Evolutionary conservation across 352 stramenopile genomes (phyloP).

Genomic region (Paralagenidium karlingii): DNA sequence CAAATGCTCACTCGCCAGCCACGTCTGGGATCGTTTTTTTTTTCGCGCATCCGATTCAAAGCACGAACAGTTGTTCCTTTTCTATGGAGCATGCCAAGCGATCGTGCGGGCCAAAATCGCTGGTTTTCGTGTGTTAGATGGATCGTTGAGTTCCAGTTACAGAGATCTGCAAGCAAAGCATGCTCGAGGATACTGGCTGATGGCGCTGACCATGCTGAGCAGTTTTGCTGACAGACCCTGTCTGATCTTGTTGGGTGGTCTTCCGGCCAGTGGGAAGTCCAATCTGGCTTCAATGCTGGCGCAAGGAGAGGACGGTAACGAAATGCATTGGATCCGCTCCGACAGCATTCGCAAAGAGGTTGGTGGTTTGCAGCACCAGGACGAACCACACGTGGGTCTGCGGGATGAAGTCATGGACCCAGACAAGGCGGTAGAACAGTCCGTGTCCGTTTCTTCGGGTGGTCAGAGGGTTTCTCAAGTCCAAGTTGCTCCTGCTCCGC

Average conservation of each 20-base stretch:
- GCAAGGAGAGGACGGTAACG: constrained; percentile 15
- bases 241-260: constrained; percentile 36
- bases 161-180: constrained; percentile 23
- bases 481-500: no score
- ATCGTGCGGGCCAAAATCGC: constrained; percentile 60
- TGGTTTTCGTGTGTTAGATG: constrained; percentile 46
- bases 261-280: constrained; percentile 55
- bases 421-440: no score
- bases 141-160: constrained; percentile 19
- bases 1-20: no score
- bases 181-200: constrained; percentile 47
- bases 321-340: constrained; percentile 43
- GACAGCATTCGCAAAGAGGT: constrained; percentile 59
- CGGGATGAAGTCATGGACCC: no score
- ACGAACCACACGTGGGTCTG: neutral
- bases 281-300: constrained; percentile 38
- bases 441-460: no score
- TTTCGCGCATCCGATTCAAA: no score
- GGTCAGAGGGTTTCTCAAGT: no score
- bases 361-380: constrained; percentile 2
- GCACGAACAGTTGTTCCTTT: constrained; percentile 29
- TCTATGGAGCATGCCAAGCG: constrained; percentile 53
- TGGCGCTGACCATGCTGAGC: constrained; percentile 38
- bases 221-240: constrained; percentile 24
- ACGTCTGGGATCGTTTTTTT: no score